These are phyloP conservation scores for Angophora floribunda DNA, from an alignment of 345 rosid species.

Conservation along the genomic window DNA sequence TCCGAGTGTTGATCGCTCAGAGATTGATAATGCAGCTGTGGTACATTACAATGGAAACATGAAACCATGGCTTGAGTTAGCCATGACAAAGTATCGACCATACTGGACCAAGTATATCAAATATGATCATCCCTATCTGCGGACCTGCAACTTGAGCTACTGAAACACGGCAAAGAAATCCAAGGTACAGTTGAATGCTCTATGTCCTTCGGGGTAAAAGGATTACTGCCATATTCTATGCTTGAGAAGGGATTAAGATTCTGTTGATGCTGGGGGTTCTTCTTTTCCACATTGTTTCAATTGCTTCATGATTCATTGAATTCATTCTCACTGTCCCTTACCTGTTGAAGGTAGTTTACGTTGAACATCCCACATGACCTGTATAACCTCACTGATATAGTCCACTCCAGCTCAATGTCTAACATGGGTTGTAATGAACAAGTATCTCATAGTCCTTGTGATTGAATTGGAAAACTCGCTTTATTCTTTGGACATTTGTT, in stretches of 20 bases:
- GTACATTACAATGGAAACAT: constrained; percentile 97
- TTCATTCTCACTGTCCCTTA: neutral
- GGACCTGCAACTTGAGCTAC: constrained; percentile 66
- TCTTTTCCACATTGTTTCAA: constrained; percentile 19
- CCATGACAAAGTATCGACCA: constrained; percentile 86
- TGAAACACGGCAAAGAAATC: constrained; percentile 13
- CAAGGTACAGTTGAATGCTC: constrained; percentile 5
- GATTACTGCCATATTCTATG: neutral
- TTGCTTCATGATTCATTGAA: constrained; percentile 28
- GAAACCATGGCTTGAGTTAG: constrained; percentile 99
- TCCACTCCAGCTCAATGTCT: neutral
- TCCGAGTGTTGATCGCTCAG: constrained; percentile 72
- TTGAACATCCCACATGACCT: neutral
- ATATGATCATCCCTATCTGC: constrained; percentile 80
- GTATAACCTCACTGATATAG: neutral
- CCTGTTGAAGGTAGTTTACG: neutral
- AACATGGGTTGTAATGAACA: neutral
- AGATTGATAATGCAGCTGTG: constrained; percentile 90
- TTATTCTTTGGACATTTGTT: neutral
- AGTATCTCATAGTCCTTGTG: neutral
- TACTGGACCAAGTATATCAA: constrained; percentile 92
- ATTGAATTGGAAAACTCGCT: neutral
- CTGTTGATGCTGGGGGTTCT: constrained; percentile 5
- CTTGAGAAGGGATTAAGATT: neutral
- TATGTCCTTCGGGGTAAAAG: neutral